Evolutionary conservation across 176 grass and related monocot species (phyloP).

Genomic region (Phyllostachys edulis): DNA sequence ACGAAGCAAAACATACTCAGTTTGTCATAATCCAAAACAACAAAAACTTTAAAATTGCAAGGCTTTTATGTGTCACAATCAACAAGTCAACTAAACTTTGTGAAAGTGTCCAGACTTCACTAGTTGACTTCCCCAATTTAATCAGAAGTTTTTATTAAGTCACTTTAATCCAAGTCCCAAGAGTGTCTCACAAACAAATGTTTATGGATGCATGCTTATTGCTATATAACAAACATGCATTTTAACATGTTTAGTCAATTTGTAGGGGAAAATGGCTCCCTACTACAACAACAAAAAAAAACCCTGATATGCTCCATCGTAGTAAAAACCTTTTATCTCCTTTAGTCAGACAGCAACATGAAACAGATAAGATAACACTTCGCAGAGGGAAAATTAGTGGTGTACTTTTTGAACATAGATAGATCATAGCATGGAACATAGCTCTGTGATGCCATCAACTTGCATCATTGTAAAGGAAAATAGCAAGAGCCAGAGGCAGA

Average conservation of each 20-base stretch:
- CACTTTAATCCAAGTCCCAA: background rate
- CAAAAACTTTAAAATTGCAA: constrained; percentile 1
- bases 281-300: background rate
- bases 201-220: background rate
- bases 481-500: background rate
- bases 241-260: background rate
- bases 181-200: background rate
- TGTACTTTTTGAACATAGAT: constrained; percentile 4
- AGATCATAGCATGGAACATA: constrained; percentile 4
- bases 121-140: constrained; percentile 2
- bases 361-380: background rate
- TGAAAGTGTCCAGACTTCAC: background rate
- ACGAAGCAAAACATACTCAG: background rate
- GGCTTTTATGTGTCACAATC: background rate
- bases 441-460: background rate
- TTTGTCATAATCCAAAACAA: background rate
- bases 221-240: background rate
- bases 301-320: background rate
- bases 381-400: background rate
- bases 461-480: constrained; percentile 12
- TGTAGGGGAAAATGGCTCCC: background rate
- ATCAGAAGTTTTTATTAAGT: background rate
- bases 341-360: background rate
- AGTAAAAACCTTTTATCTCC: background rate
- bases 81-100: constrained; percentile 11